A percentile compares a stretch with the other conserved stretches of the same genome.
Evolutionary conservation across 2,329 filamentous ascomycete species (phyloP).

Genomic region (Metarhizium brunneum): DNA sequence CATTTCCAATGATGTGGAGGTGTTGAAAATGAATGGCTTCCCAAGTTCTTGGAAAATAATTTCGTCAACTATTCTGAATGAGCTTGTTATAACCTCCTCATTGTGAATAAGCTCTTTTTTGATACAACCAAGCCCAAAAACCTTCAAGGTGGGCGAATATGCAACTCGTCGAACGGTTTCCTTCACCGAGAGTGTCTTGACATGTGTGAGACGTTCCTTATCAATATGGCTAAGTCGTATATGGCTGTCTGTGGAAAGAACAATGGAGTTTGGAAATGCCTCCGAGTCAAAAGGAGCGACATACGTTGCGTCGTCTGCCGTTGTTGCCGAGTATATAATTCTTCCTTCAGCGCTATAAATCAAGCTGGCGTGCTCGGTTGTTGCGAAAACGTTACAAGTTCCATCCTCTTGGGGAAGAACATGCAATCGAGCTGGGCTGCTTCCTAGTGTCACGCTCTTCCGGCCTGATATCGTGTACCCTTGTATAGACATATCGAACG

Average conservation of each 20-base stretch:
- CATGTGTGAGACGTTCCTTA: conserved; percentile 76
- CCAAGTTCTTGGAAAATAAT: conserved; percentile 73
- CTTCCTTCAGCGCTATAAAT: conserved; percentile 85
- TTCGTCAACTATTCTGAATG: conserved; percentile 87
- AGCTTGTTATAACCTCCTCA: conserved; percentile 66
- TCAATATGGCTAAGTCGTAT: conserved; percentile 77
- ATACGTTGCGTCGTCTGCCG: conserved; percentile 72
- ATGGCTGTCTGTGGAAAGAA: conserved; percentile 67
- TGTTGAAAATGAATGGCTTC: conserved; percentile 52
- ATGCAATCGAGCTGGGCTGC: conserved; percentile 74
- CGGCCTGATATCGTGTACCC: conserved; percentile 59
- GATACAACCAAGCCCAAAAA: conserved; percentile 82
- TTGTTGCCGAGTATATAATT: conserved; percentile 88
- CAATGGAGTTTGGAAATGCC: conserved; percentile 71
- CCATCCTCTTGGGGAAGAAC: conserved; percentile 60
- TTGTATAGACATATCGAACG: conserved; percentile 59
- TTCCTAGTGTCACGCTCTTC: conserved; percentile 78
- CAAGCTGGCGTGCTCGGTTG: conserved; percentile 85
- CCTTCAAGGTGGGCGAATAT: conserved; percentile 69
- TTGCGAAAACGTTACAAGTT: conserved; percentile 78
- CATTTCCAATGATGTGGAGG: conserved; percentile 50
- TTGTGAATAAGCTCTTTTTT: conserved; percentile 61
- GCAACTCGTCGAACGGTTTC: conserved; percentile 82
- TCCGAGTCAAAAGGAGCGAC: conserved; percentile 76
- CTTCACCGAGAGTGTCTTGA: conserved; percentile 67